These are phyloP conservation scores for Pterocarpus macrocarpus DNA, from an alignment of 306 rosid genomes.

Conservation along the genomic window DNA sequence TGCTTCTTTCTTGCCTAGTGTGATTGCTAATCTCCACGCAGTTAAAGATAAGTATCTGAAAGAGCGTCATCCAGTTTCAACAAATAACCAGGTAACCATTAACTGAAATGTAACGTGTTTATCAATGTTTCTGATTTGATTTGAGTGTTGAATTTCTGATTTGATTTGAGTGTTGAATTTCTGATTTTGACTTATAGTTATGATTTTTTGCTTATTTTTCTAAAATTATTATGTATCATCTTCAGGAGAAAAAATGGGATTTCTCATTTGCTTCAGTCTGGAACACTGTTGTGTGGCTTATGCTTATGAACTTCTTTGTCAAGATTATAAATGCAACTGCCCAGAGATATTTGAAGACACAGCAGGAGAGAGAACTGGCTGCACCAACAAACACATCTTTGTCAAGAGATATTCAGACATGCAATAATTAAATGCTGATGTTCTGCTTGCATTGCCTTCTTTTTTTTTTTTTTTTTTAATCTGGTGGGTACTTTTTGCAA, in stretches of 20 bases:
- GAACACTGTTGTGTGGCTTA: slow-evolving; percentile 95
- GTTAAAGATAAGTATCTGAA: slow-evolving; percentile 79
- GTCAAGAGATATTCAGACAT: slow-evolving; percentile 35
- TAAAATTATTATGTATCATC: slow-evolving; percentile 15
- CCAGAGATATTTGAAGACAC: slow-evolving; percentile 77
- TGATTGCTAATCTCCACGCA: slow-evolving; percentile 70
- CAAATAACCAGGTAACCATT: slow-evolving; percentile 67
- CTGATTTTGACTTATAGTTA: too few relatives aligned
- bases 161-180: too few relatives aligned
- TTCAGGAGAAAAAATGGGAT: slow-evolving; percentile 86
- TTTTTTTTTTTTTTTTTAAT: slow-evolving; percentile 10
- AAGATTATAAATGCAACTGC: slow-evolving; percentile 94
- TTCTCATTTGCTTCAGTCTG: slow-evolving; percentile 82
- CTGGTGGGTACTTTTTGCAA: slow-evolving; percentile 25
- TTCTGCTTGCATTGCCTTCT: slow-evolving; percentile 39
- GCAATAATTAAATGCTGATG: slow-evolving; percentile 42
- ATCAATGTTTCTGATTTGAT: slow-evolving; percentile 23
- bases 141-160: slow-evolving; percentile 10
- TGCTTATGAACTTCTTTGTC: slow-evolving; percentile 89
- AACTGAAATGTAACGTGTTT: neutral
- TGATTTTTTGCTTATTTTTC: neutral
- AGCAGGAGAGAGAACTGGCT: slow-evolving; percentile 68
- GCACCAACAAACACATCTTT: slow-evolving; percentile 52
- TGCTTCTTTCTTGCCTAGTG: slow-evolving; percentile 65
- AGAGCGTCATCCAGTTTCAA: slow-evolving; percentile 56